These are phyloP conservation scores for Solanum verrucosum DNA, from an alignment of 257 asterid species.

Conservation along the genomic window DNA sequence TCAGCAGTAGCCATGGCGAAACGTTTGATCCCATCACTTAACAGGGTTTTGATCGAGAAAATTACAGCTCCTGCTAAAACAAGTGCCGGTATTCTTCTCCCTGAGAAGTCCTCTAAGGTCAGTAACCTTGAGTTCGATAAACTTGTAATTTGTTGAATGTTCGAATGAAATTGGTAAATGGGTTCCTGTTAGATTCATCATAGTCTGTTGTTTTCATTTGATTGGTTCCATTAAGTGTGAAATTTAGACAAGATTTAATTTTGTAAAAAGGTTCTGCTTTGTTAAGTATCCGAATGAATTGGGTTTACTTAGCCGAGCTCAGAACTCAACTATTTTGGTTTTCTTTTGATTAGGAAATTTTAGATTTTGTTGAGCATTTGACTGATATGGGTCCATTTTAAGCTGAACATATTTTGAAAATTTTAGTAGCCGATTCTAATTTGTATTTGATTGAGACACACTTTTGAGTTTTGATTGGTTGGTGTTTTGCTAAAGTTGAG, in stretches of 20 bases:
- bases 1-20: slow-evolving; percentile 41
- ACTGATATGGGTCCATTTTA: background rate
- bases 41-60: slow-evolving; percentile 84
- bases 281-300: background rate
- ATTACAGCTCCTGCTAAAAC: slow-evolving; percentile 74
- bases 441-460: background rate
- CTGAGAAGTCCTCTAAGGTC: slow-evolving; percentile 77
- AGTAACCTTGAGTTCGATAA: background rate
- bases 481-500: background rate
- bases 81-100: slow-evolving; percentile 79
- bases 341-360: background rate
- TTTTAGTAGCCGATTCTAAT: background rate
- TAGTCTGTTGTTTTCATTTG: background rate
- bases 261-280: background rate
- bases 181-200: background rate
- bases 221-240: background rate
- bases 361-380: background rate
- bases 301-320: no score
- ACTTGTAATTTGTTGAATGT: background rate
- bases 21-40: slow-evolving; percentile 72
- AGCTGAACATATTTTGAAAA: background rate
- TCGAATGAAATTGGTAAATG: background rate
- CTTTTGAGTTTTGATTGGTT: background rate
- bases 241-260: no score
- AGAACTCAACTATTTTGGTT: background rate